Conservation (phyloP, 225 moss, liverwort and hornwort genomes). For the Physcomitrellopsis africana region DNA sequence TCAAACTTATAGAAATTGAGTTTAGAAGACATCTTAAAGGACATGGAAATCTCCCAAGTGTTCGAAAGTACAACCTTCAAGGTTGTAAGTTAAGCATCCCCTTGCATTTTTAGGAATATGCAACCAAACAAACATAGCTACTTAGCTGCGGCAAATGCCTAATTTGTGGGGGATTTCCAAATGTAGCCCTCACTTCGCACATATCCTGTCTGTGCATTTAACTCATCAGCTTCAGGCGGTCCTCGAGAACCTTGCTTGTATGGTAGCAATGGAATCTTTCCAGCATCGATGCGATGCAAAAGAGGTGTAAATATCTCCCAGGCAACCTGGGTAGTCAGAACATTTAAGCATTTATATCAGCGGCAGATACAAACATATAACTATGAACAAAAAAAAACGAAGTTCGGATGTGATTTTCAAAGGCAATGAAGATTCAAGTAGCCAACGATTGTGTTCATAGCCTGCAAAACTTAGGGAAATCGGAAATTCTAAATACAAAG, state of each 20-base stretch:
- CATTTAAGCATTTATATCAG: not conserved
- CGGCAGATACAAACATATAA: not conserved
- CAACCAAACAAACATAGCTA: constrained; percentile 9
- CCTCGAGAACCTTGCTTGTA: constrained; percentile 80
- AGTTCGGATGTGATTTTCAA: not conserved
- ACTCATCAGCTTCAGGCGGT: constrained; percentile 68
- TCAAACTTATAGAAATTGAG: not conserved
- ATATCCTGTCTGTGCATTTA: constrained; percentile 56
- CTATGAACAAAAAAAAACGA: not conserved
- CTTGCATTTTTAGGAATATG: not conserved
- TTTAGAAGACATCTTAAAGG: not conserved
- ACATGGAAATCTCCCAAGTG: constrained; percentile 12
- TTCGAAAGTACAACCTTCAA: constrained; percentile 26
- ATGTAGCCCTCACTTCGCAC: constrained; percentile 60
- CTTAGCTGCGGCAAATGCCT: constrained; percentile 29
- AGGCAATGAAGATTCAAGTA: not conserved
- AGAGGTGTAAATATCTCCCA: constrained; percentile 97
- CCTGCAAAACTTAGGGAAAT: not conserved
- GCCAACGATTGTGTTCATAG: not conserved
- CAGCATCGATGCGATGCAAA: constrained; percentile 76
- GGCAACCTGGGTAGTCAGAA: constrained; percentile 51
- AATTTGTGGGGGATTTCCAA: constrained; percentile 67
- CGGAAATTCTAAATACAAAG: constrained; percentile 7
- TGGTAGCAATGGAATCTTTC: constrained; percentile 50
- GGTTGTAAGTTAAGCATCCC: not conserved